Percentiles rank a stretch among this genome's conserved stretches.
phyloP scores from a whole-genome alignment of 192 early-diverging fungal species.

The Coemansia sp. region DNA sequence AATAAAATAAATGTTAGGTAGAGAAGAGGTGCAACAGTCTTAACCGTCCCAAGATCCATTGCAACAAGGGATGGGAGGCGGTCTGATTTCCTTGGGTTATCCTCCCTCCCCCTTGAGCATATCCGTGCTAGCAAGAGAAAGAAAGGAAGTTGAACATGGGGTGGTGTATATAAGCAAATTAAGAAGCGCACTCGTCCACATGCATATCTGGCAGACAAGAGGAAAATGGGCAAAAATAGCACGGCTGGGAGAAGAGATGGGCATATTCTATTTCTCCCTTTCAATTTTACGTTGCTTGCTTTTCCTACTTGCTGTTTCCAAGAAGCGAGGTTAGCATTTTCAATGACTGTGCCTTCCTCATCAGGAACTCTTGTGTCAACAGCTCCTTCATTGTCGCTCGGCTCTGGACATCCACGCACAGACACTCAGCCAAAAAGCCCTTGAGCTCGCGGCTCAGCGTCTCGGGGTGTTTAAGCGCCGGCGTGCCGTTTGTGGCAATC shows the following conservation, averaged over 20 bases:
- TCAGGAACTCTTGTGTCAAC: conserved; percentile 66
- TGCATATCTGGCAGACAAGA: background rate
- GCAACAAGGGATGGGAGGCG: background rate
- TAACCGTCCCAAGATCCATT: background rate
- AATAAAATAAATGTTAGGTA: conserved; percentile 11
- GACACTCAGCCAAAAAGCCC: conserved; percentile 82
- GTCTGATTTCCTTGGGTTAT: background rate
- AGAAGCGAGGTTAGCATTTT: conserved; percentile 37
- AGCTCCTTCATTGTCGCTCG: conserved; percentile 77
- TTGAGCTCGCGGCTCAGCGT: conserved; percentile 73
- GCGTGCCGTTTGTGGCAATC: conserved; percentile 96
- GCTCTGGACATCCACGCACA: conserved; percentile 85
- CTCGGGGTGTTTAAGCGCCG: conserved; percentile 85
- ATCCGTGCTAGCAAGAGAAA: background rate
- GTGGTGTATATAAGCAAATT: conserved; percentile 1
- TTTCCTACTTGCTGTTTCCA: conserved; percentile 13
- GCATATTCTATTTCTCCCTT: too few relatives aligned
- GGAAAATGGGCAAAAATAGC: background rate
- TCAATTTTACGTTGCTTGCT: too few relatives aligned
- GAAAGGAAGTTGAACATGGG: conserved; percentile 1
- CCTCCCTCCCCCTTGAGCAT: background rate
- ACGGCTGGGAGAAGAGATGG: background rate
- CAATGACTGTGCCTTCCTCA: conserved; percentile 44
- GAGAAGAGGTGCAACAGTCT: conserved; percentile 1
- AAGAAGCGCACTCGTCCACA: background rate